Base-by-base conservation (phyloP, 495 filamentous ascomycete genomes). In the Neurospora sp. region DNA sequence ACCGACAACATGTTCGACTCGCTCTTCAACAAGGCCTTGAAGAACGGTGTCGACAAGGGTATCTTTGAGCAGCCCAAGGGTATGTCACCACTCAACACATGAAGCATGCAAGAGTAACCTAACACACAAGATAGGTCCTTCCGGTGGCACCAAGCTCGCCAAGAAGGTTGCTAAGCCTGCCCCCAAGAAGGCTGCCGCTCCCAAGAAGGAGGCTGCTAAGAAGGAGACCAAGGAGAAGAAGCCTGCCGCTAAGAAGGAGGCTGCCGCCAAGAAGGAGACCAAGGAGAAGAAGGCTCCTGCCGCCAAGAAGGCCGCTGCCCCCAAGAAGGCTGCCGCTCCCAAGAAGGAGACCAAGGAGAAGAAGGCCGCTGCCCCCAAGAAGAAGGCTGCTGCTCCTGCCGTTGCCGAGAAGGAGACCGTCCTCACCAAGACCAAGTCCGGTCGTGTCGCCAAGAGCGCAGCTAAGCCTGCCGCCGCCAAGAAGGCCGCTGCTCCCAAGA, bases 11-110 rank as follows among this genome's bases (percentile, higher is more conserved):
- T 89, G 80, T 98, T 98, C 81, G 94, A 96, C 80, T 87, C 88
- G 75, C 90, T 95, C 77, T 94, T 99, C 89, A 98, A 97, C 89
- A 90, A 90, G 81, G 94, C 94, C 41, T 87, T 99, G 82, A 91
- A 92, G 86, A 81, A 87, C 72, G 96, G 96, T 83, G 95, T 94
- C 75, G 93, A 96, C 78, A 93, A 92, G 86, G 92, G 92, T 68
- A 87, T 93, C 74, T 98, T 98, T 82, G 87, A 89, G 73, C 94
- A 96, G 77, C 96, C 96, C 73, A 99, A 99, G 89, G 96, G 96
- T 97, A 89, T 80, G 91, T 71, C 31, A 41, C 69, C 74, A 44
- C 69, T 27, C 18, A 0, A 37, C 20, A 39, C 47, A 14, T 40
- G n/a, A 31, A 22, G 12, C 72, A 35, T 35, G 35, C 35, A 35